These are phyloP conservation scores for Teratosphaeria nubilosa DNA, from an alignment of 2,329 filamentous ascomycete species.

Conservation along the genomic window DNA sequence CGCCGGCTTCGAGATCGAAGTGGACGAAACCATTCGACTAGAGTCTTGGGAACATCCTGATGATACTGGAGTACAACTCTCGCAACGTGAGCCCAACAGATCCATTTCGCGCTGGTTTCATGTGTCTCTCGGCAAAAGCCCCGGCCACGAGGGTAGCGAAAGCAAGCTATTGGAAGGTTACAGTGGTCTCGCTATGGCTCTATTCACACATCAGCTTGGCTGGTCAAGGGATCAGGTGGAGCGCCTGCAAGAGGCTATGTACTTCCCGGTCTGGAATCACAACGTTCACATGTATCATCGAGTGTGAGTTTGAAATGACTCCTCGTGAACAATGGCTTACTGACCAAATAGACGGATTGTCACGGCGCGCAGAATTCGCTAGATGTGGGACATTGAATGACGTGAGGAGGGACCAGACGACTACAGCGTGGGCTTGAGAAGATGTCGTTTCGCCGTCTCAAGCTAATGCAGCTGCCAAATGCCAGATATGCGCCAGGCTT, in stretches of 20 bases:
- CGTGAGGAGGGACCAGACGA: neutral
- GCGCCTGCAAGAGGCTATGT: slow-evolving; percentile 50
- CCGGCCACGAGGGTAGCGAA: neutral
- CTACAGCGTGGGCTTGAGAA: neutral
- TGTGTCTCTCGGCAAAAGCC: neutral
- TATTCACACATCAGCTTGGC: slow-evolving; percentile 52
- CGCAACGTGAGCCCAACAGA: neutral
- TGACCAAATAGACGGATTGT: slow-evolving; percentile 1
- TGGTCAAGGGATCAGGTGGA: slow-evolving; percentile 53
- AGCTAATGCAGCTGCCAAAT: neutral
- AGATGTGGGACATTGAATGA: neutral
- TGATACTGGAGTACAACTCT: neutral
- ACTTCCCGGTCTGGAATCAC: slow-evolving; percentile 34
- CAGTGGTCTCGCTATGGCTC: slow-evolving; percentile 19
- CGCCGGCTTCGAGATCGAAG: neutral
- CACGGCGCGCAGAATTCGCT: neutral
- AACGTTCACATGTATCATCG: slow-evolving; percentile 3
- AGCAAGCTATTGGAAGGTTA: slow-evolving; percentile 8
- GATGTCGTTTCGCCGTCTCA: neutral
- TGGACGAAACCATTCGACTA: neutral
- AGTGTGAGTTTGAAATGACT: slow-evolving; percentile 5
- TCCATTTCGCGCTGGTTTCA: neutral
- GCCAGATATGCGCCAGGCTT: neutral
- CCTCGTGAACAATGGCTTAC: neutral
- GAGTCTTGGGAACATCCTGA: neutral